Conservation (phyloP, 2,329 filamentous ascomycete genomes). For the Colletotrichum falcatum region DNA sequence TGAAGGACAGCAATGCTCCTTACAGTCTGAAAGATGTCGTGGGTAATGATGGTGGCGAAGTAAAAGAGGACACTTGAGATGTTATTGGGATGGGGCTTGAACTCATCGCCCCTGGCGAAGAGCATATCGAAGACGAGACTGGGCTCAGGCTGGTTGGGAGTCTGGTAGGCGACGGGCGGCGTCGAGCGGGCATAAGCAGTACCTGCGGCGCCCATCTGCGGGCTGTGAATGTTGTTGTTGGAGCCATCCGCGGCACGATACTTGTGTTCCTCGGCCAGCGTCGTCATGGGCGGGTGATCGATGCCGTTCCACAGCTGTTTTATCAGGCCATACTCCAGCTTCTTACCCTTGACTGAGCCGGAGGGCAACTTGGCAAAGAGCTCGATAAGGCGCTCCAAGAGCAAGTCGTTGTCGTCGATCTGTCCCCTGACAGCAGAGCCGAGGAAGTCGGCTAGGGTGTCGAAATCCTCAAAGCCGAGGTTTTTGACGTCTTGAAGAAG, state of each 20-base stretch:
- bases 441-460: constrained; percentile 41
- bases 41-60: constrained; percentile 64
- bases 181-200: constrained; percentile 42
- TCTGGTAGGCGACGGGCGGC: constrained; percentile 39
- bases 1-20: constrained; percentile 12
- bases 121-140: constrained; percentile 43
- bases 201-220: constrained; percentile 40
- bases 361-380: constrained; percentile 40
- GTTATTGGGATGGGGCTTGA: constrained; percentile 51
- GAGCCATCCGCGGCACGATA: constrained; percentile 43
- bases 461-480: constrained; percentile 42
- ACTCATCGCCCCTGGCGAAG: constrained; percentile 37
- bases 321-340: constrained; percentile 40
- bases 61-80: constrained; percentile 62
- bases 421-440: constrained; percentile 30
- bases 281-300: constrained; percentile 42
- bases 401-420: constrained; percentile 40
- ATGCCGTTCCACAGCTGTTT: constrained; percentile 42
- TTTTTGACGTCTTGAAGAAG: constrained; percentile 40
- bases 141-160: constrained; percentile 40
- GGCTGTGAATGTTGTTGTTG: constrained; percentile 41
- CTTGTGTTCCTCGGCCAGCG: constrained; percentile 38
- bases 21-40: constrained; percentile 59
- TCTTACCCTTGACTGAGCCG: constrained; percentile 38
- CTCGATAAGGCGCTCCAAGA: constrained; percentile 41